Percentiles rank a stretch among this genome's conserved stretches.
These are phyloP conservation scores for Aspergillus proliferans DNA, from an alignment of 2,329 filamentous ascomycete species.

Conservation along the genomic window DNA sequence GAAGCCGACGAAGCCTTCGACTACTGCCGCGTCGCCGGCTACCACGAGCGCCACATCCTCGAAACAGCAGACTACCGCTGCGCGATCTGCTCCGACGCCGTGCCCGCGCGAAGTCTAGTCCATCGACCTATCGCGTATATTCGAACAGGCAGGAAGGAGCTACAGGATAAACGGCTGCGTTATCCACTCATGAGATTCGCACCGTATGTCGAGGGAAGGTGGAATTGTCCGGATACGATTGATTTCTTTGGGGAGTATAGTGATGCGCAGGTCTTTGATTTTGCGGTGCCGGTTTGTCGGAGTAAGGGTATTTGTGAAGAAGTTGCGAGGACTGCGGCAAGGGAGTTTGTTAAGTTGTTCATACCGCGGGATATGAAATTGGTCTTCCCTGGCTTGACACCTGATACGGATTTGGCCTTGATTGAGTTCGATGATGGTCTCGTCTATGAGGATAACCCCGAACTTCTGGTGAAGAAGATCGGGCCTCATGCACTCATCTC, in stretches of 20 bases:
- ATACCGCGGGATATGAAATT: constrained; percentile 1
- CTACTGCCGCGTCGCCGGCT: constrained; percentile 12
- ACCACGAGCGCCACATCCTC: constrained; percentile 14
- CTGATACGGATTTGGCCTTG: constrained; percentile 3
- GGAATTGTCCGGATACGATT: constrained; percentile 12
- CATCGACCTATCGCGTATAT: constrained; percentile 15
- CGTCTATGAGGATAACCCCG: background rate
- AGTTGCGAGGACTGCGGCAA: constrained; percentile 11
- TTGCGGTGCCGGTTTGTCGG: constrained; percentile 17
- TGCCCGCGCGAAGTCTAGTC: constrained; percentile 11
- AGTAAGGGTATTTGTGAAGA: constrained; percentile 12
- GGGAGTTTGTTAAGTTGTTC: constrained; percentile 11
- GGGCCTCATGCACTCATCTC: background rate
- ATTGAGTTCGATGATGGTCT: background rate
- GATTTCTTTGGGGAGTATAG: constrained; percentile 10
- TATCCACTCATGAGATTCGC: constrained; percentile 10
- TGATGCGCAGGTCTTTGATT: constrained; percentile 14
- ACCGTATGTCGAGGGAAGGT: constrained; percentile 13
- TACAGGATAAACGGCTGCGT: constrained; percentile 3
- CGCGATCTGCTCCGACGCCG: constrained; percentile 12
- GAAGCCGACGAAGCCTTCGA: constrained; percentile 6
- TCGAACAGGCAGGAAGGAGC: constrained; percentile 3
- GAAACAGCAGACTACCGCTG: constrained; percentile 13
- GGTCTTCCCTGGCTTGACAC: constrained; percentile 1
- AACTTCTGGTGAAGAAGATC: background rate